A percentile compares a stretch with the other conserved stretches of the same genome.
Conservation (phyloP, 139 green algal species). For the Chlamydomonas sp. region DNA sequence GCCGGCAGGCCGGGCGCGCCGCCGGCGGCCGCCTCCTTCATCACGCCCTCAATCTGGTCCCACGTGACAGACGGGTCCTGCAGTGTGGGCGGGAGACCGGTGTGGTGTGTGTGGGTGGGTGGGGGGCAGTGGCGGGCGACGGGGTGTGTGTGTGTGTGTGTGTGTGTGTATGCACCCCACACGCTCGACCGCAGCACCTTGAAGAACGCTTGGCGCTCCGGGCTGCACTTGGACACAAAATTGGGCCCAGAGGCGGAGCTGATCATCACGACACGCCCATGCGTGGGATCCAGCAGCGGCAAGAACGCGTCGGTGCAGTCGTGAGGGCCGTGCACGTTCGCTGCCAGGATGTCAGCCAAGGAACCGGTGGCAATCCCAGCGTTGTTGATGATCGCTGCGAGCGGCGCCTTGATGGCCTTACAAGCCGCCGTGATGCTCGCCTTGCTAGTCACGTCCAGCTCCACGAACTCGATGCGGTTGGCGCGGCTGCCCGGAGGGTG, state of each 20-base stretch:
- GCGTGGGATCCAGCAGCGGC: constrained; percentile 1
- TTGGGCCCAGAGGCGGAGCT: neutral
- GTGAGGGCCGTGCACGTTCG: constrained; percentile 7
- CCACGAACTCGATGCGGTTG: neutral
- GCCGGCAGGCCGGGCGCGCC: neutral
- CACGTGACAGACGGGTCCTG: neutral
- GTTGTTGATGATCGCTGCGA: constrained; percentile 12
- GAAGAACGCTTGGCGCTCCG: neutral
- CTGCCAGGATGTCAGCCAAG: neutral
- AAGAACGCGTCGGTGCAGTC: neutral
- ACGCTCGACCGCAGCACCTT: too few species aligned
- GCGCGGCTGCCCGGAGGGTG: too few species aligned
- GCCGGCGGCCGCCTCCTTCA: neutral
- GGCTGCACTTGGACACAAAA: constrained; percentile 1
- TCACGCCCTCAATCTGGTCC: neutral
- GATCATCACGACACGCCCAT: constrained; percentile 10
- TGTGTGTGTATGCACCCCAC: too few species aligned
- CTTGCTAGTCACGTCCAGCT: constrained; percentile 10
- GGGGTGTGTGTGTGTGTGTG: too few species aligned
- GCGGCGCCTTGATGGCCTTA: neutral
- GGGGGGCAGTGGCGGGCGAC: too few species aligned
- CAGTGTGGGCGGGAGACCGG: too few species aligned
- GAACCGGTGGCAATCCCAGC: neutral
- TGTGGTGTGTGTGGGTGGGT: too few species aligned
- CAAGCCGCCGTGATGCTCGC: neutral